Base-by-base conservation (phyloP, 1,284 basidiomycete species). In the Anthracocystis panici-leucophaei region DNA sequence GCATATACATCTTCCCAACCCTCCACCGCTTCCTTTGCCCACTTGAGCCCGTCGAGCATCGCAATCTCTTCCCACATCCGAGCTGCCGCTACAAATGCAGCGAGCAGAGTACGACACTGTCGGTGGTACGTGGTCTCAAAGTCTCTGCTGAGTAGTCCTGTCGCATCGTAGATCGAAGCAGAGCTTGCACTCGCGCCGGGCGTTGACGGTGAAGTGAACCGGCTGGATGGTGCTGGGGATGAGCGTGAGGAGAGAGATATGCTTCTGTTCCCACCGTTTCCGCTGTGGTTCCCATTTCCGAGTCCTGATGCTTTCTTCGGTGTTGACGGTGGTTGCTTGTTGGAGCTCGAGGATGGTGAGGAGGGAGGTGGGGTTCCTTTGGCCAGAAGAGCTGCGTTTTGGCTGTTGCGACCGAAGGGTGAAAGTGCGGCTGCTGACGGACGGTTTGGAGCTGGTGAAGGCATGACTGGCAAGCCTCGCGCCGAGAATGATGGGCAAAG, bases 101-200 rank as follows among this genome's bases (percentile, higher is more conserved):
- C 21, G 9, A 83, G 64, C 16, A 80, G 48, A 5, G 58, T 63
- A 0, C 82, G 65, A 23, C 78, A 62, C 35, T 74, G 71, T 45
- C 82, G 73, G 51, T 83, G 82, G 25, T 77, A 75, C 20, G 80
- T 81, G 10, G 66, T 75, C 46, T 83, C 82, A 23, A 60, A 67
- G 12, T 79, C 65, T 25, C 82, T 65, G 18, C 77, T 75, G 14
- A 80, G 51, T 8, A 75, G 23, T 21, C 72, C 72, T 14, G 72
- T 69, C 29, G 72, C 41, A 35, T 75, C 72, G 63, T 65, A 75
- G 38, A 65, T 64, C 4, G 63, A 69, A 29, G 59, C 14, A 0
- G 63, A 60, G 48, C 55, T 18, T 18, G 25, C 46, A n/a, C 46
- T 59, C 9, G 58, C 55, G 2, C 68, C 59, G 4, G 63, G 59